These are phyloP conservation scores for Hanseniaspora gamundiae DNA, from an alignment of 1,139 yeast genomes.

Conservation along the genomic window DNA sequence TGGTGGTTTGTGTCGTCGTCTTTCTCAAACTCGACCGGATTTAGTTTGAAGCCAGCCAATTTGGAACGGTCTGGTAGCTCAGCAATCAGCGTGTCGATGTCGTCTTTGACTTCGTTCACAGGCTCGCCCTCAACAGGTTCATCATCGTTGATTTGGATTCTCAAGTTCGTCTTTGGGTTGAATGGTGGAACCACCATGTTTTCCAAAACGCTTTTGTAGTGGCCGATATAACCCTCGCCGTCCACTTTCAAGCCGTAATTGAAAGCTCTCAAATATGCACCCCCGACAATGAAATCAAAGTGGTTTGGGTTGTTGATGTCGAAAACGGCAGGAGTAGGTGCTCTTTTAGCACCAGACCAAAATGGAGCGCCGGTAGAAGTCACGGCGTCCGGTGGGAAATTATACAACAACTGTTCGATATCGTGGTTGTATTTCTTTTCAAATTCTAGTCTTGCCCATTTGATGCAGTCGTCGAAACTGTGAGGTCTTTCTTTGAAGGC, in stretches of 20 bases:
- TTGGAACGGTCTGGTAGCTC: conserved; percentile 82
- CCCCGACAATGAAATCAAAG: conserved; percentile 72
- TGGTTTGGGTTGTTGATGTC: conserved; percentile 70
- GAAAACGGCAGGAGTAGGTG: conserved; percentile 74
- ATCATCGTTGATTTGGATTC: conserved; percentile 78
- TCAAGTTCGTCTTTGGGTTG: conserved; percentile 60
- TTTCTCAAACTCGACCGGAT: conserved; percentile 88
- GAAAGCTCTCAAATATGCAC: conserved; percentile 82
- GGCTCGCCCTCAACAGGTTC: conserved; percentile 75
- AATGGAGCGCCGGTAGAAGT: conserved; percentile 88
- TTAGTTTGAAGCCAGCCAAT: conserved; percentile 76
- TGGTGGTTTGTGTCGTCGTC: conserved; percentile 96
- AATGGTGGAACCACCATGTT: conserved; percentile 53
- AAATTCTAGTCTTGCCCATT: conserved; percentile 89
- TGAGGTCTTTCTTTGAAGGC: conserved; percentile 75
- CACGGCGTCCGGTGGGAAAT: conserved; percentile 88
- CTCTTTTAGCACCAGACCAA: conserved; percentile 98
- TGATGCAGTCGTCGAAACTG: conserved; percentile 83
- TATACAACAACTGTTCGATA: conserved; percentile 76
- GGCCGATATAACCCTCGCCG: conserved; percentile 30
- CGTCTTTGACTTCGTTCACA: conserved; percentile 42
- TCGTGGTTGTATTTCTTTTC: conserved; percentile 78
- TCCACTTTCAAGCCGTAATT: conserved; percentile 74
- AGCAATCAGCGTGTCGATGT: conserved; percentile 47
- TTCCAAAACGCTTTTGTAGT: conserved; percentile 36